Evolutionary conservation across 495 filamentous ascomycete genomes (phyloP).

Genomic region (Penicillium subrubescens): DNA sequence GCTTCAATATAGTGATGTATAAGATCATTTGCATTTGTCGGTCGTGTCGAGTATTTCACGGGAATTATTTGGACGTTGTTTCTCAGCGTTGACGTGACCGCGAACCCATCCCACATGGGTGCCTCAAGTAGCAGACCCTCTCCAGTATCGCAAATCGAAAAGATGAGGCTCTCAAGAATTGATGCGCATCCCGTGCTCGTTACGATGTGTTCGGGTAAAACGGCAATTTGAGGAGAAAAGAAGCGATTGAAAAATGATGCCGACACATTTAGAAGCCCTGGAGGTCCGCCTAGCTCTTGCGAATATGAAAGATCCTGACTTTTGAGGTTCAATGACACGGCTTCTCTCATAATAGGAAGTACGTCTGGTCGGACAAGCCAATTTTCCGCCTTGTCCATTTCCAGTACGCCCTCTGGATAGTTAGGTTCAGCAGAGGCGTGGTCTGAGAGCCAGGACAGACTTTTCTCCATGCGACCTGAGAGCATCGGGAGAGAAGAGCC

Average conservation of each 20-base stretch:
- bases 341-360: not conserved
- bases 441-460: not conserved
- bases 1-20: not conserved
- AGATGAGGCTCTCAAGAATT: not conserved
- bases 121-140: conserved; percentile 4
- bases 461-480: not conserved
- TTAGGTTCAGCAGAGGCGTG: not conserved
- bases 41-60: not conserved
- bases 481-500: not conserved
- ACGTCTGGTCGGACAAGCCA: not conserved
- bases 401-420: not conserved
- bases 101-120: conserved; percentile 7
- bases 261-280: not conserved
- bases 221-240: not conserved
- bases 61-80: conserved; percentile 7
- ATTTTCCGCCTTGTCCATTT: not conserved
- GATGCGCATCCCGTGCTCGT: not conserved
- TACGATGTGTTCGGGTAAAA: not conserved
- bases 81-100: conserved; percentile 8
- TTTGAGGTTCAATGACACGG: not conserved
- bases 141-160: conserved; percentile 5
- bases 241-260: conserved; percentile 1
- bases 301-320: not conserved
- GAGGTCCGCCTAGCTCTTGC: not conserved
- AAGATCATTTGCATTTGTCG: not conserved